These are phyloP conservation scores for Phanerochaete sordida DNA, from an alignment of 768 basidiomycete genomes.

Conservation along the genomic window DNA sequence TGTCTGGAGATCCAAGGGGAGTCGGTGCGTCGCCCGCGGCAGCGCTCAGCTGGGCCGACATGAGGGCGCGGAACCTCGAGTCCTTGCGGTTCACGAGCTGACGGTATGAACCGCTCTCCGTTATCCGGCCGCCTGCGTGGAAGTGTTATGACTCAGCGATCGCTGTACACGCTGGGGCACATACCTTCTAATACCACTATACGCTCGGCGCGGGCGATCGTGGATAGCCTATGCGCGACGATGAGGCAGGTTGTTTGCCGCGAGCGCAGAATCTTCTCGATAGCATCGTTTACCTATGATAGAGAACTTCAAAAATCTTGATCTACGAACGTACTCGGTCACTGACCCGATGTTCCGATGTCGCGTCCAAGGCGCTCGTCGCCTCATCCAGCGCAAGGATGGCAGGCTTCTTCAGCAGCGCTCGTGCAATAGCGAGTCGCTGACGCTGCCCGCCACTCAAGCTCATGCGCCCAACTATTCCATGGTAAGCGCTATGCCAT, in stretches of 20 bases:
- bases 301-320: neutral
- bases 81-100: constrained; percentile 66
- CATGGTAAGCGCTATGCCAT: neutral
- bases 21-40: constrained; percentile 21
- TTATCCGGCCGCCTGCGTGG: constrained; percentile 65
- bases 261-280: constrained; percentile 80
- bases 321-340: neutral
- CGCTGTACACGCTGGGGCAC: neutral
- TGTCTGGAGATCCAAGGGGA: neutral
- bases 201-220: constrained; percentile 85
- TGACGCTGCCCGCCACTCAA: constrained; percentile 80
- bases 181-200: constrained; percentile 86
- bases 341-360: constrained; percentile 76
- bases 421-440: constrained; percentile 80
- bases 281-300: constrained; percentile 77
- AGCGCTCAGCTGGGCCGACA: constrained; percentile 84
- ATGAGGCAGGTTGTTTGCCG: constrained; percentile 84
- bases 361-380: constrained; percentile 84
- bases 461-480: constrained; percentile 62
- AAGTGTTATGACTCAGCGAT: neutral
- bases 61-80: constrained; percentile 81
- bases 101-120: constrained; percentile 79
- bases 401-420: constrained; percentile 82
- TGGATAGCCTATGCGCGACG: constrained; percentile 86
- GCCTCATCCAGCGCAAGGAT: constrained; percentile 90